These are phyloP conservation scores for Noccaea caerulescens DNA, from an alignment of 345 rosid species.

Conservation along the genomic window DNA sequence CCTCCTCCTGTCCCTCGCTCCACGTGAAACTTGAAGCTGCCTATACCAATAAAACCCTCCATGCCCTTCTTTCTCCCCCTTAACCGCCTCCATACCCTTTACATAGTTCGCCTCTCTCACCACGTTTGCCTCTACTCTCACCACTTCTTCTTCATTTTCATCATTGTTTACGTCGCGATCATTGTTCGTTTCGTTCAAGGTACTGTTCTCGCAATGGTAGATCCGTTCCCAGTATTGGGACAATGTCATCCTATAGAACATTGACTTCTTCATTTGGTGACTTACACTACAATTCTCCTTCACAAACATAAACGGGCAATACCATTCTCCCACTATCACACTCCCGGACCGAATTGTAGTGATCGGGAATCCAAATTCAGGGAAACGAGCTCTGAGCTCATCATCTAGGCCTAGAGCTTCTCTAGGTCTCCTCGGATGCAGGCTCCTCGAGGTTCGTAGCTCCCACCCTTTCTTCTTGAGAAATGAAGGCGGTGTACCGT, in stretches of 20 bases:
- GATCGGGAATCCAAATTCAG: slow-evolving; percentile 51
- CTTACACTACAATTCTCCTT: slow-evolving; percentile 53
- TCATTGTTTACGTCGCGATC: slow-evolving; percentile 6
- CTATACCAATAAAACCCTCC: slow-evolving; percentile 67
- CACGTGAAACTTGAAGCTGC: slow-evolving; percentile 6
- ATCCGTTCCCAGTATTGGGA: slow-evolving; percentile 77
- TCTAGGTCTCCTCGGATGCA: slow-evolving; percentile 44
- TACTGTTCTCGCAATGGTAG: slow-evolving; percentile 46
- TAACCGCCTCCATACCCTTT: slow-evolving; percentile 54
- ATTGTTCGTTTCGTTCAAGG: slow-evolving; percentile 19
- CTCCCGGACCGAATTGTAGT: slow-evolving; percentile 47
- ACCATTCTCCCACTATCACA: slow-evolving; percentile 70
- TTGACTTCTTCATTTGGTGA: slow-evolving; percentile 59
- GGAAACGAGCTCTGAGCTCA: slow-evolving; percentile 58
- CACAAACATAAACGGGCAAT: slow-evolving; percentile 71
- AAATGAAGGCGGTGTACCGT: slow-evolving; percentile 60
- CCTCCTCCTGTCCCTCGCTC: slow-evolving; percentile 32
- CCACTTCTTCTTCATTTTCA: slow-evolving; percentile 34
- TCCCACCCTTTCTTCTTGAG: slow-evolving; percentile 74
- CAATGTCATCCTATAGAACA: slow-evolving; percentile 63
- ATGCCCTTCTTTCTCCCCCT: slow-evolving; percentile 38
- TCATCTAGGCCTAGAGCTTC: slow-evolving; percentile 75
- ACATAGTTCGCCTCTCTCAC: slow-evolving; percentile 51
- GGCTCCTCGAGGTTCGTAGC: slow-evolving; percentile 45
- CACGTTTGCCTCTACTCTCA: slow-evolving; percentile 48